Conservation (phyloP, 2,329 filamentous ascomycete genomes). For the Arthrobotrys musiformis region DNA sequence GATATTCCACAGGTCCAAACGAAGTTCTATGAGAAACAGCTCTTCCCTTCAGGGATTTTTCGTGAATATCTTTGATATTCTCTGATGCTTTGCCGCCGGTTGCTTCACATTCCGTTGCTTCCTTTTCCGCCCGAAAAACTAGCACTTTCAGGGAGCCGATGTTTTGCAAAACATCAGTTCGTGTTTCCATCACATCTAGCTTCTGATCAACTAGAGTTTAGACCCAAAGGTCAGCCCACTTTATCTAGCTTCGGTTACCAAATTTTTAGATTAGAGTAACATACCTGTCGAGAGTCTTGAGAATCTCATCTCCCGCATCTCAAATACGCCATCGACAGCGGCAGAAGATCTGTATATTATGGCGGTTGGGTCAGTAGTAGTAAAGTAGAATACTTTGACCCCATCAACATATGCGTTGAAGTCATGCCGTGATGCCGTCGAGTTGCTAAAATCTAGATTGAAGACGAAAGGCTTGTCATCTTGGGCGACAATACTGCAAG, state of each 20-base stretch:
- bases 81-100: neutral
- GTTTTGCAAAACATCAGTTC: slow-evolving; percentile 8
- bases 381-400: neutral
- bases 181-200: slow-evolving; percentile 8
- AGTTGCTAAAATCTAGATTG: slow-evolving; percentile 11
- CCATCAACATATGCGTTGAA: slow-evolving; percentile 7
- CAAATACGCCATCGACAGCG: neutral
- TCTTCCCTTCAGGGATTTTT: slow-evolving; percentile 42
- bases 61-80: slow-evolving; percentile 11
- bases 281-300: slow-evolving; percentile 32
- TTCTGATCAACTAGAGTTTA: slow-evolving; percentile 23
- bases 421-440: slow-evolving; percentile 3
- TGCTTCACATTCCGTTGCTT: neutral
- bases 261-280: neutral
- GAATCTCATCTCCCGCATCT: slow-evolving; percentile 17
- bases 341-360: neutral
- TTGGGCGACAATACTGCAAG: slow-evolving; percentile 29
- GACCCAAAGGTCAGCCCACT: neutral
- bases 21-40: slow-evolving; percentile 29
- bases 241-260: neutral
- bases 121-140: slow-evolving; percentile 1
- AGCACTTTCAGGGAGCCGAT: slow-evolving; percentile 7
- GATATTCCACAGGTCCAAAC: neutral
- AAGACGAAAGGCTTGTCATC: slow-evolving; percentile 34
- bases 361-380: neutral